Evolutionary conservation across 73 alveolate species (phyloP).

Genomic region (Tetrahymena malaccensis): DNA sequence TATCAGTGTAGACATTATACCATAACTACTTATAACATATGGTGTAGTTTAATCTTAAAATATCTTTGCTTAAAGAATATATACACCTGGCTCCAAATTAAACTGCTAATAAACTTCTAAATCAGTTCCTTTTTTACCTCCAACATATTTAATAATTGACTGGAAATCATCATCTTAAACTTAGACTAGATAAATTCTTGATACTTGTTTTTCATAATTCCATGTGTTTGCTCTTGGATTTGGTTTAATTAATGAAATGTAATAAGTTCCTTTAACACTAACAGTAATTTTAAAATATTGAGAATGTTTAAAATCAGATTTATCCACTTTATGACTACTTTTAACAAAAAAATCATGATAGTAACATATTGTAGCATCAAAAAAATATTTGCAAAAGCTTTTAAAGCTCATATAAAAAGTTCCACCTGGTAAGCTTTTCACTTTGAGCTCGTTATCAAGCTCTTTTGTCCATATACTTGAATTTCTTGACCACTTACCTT

Average conservation of each 20-base stretch:
- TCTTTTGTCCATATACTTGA: constrained; percentile 80
- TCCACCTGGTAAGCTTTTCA: constrained; percentile 60
- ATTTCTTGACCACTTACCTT: constrained; percentile 87
- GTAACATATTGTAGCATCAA: not conserved
- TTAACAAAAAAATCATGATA: not conserved
- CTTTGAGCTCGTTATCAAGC: constrained; percentile 53
- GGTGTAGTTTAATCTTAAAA: not conserved
- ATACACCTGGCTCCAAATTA: not conserved
- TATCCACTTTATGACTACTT: not conserved
- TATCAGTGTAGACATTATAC: not conserved
- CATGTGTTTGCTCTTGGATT: not conserved
- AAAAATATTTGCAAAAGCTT: not conserved
- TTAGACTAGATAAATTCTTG: not conserved
- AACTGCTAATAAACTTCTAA: not conserved
- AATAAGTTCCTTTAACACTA: not conserved
- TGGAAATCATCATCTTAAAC: not conserved
- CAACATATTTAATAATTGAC: not conserved
- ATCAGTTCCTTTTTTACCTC: not conserved
- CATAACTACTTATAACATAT: not conserved
- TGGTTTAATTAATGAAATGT: not conserved
- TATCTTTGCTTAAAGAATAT: not conserved
- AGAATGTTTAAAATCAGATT: not conserved
- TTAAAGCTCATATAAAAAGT: constrained; percentile 58
- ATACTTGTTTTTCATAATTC: not conserved
- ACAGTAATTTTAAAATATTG: not conserved